Base-by-base conservation (phyloP, 164 flowering plant genomes). In the Aristolochia contorta region DNA sequence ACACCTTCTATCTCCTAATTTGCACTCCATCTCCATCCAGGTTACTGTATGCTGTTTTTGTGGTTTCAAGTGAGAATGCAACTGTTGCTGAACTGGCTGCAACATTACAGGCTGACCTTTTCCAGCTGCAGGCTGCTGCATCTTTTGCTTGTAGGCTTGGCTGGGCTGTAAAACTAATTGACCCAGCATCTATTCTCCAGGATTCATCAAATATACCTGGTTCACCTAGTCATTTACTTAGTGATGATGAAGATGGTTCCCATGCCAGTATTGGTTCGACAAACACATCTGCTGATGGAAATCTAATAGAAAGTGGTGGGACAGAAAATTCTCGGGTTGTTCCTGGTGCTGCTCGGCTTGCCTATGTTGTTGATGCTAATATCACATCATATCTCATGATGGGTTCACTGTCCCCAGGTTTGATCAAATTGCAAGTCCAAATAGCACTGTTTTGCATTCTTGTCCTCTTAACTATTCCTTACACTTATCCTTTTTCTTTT, bases 331-430 rank as follows among this genome's bases (percentile, higher is more conserved):
- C 59, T 58, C 70, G 72, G 27, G 60, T 75, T 50, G 58, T 69
- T 65, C 72, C 87, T 73, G 80, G 79, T 37, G 67, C 75, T 65
- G 71, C 78, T 61, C 88, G 95, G 63, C 87, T 88, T 73, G 97
- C 99, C 69, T 93, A 91, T 75, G 75, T 93, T 58, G 99, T 93
- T 66, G 97, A 90, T 84, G 99, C 99, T 65, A 90, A 88, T 77
- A 93, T 91, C 75, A 90, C 97, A 65, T 93, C 99, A 18, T 93
- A 90, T 80, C 92, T 93, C 57, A 93, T 93, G 99, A 93, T 93
- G 99, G 99, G 99, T 9, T 93, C 99, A 71, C 90, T 93, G 77
- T 93, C 99, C 74, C 99, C 97, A 79, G 99, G 99, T 92, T 56
- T 67, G 68, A 37, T 74, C 21, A 30, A 51, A 30, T 57, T 27